Evolutionary conservation across 2,329 filamentous ascomycete genomes (phyloP), one percentile per base, ranked within the genome.

Genomic region (Alternaria novae-zelandiae): DNA sequence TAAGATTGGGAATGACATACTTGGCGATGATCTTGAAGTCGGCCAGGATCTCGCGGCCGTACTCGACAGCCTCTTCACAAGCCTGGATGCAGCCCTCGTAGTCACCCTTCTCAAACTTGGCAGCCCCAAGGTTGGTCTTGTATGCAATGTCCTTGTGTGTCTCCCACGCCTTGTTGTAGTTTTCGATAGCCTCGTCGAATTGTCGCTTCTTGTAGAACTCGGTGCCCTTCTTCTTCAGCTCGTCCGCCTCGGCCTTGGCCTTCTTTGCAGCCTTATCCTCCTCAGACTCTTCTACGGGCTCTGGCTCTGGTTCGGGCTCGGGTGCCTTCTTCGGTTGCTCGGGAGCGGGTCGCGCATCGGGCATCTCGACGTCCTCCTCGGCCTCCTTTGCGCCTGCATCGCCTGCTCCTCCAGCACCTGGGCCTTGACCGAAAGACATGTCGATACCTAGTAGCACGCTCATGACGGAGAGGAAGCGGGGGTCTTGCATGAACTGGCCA

Each of bases 1-100:
- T 10, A 41, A 43, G 5, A 13, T 20, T 41, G 9, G 13, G 8
- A 30, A 5, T n/a, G 20, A 21, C 4, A 76, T 80, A 92, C 89
- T 97, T 98, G 78, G 96, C 94, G 70, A 99, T 95, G 77, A 94
- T 87, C 88, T 99, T 99, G 86, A 98, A 99, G 83, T 99, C 96
- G 67, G 96, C 94, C 60, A 94, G 91, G 72, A 96, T 89, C 73
- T 91, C 87, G 63, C 96, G 93, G 59, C 96, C 96, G 80, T 98
- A 91, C 71, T 96, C 91, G 57, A 97, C 88, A 11, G 96, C 96
- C 83, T 93, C 89, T 74, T 92, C 89, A 83, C 96, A 99, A 15
- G 90, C 84, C 74, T 96, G 92, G 68, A 99, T 94, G 70, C 91
- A 90, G 61, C 90, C 91, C 75, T 96, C 88, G 80, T 92, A 97